Base-by-base conservation (phyloP, 345 rosid genomes). In the Eucalyptus tenuipes region DNA sequence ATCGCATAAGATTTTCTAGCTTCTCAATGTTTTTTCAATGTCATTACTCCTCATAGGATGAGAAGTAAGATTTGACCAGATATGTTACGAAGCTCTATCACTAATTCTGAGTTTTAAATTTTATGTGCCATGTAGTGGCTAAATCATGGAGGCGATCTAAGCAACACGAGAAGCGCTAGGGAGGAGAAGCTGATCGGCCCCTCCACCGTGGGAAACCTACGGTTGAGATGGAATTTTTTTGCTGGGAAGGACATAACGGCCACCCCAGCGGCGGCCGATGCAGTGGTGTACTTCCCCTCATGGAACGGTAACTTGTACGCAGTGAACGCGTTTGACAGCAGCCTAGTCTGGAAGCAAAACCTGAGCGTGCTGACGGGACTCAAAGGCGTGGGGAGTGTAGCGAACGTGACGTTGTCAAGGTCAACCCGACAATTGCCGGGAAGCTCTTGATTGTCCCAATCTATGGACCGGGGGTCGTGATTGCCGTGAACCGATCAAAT, bases 231-330 rank as follows among this genome's bases (percentile, higher is more conserved):
- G 95, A 89, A 87, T 25, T 94, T 94, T 87, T 48, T 81, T 3
- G 93, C 95, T 25, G 95, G 95, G 45, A 91, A 86, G 52, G 93
- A 95, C 88, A 93, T 91, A 68, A 55, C 92, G 8, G 94, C 92
- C 53, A 94, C 95, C 40, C 95, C 94, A 6, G 95, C 94, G 11
- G 37, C 92, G 16, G 91, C 91, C 20, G 25, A 90, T 31, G 92
- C 91, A 20, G 90, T 89, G 18, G 92, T 93, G 37, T 94, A 94
- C 84, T 93, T 94, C 85, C 95, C 95, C 16, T 90, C 92, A 22
- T 95, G 95, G 95, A 95, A 95, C 88, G 95, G 95, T 6, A 88
- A 87, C 50, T 27, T 94, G 47, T 93, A 92, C 71, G 94, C 95
- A 12, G 91, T 94, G 25, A 90, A 88, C 25, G 93, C 95, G 22